Evolutionary conservation across 2,329 filamentous ascomycete genomes (phyloP), one percentile per base, ranked within the genome.

Genomic region (Fusarium torreyae): DNA sequence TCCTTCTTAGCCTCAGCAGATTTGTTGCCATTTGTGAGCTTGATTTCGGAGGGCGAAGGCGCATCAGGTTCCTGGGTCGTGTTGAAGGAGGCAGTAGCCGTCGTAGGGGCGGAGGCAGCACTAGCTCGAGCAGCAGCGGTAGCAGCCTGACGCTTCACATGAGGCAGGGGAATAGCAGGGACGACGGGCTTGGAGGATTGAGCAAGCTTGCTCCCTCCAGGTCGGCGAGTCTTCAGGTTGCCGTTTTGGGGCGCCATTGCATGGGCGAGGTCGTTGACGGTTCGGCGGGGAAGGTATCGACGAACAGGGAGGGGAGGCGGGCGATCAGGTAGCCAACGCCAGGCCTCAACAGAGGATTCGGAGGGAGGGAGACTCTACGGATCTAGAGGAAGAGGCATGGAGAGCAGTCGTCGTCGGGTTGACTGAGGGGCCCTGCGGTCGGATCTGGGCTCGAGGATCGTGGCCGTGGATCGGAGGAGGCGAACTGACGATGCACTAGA

Each of bases 141-240:
- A 38, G 78, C 77, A 58, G 77, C 76, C 69, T 81, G 76, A 57
- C 80, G 79, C 69, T 80, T 82, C 51, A 79, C 74, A 64, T 80
- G 76, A 18, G 78, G 78, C 64, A 82, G 68, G 49, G 81, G 81
- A 45, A 82, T 77, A 57, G 76, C 81, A 61, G 81, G 80, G 58
- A 79, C 72, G 40, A 82, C 75, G 48, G 78, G 74, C 67, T 78
- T 80, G 59, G 74, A 64, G 59, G 68, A 72, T 54, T 77, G 74
- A 57, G 70, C 72, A 63, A 76, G 75, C 73, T 75, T 78, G 70
- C 68, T 69, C 48, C 68, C 55, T 56, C 68, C 73, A 60, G 70
- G 68, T 69, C 75, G 76, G 68, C 78, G 78, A 69, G 74, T 58
- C 72, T 76, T 78, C 64, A 68, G 71, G 44, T 76, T 73, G 68